phyloP scores from a whole-genome alignment of 2,329 filamentous ascomycete genomes.

The Fusarium sp. region DNA sequence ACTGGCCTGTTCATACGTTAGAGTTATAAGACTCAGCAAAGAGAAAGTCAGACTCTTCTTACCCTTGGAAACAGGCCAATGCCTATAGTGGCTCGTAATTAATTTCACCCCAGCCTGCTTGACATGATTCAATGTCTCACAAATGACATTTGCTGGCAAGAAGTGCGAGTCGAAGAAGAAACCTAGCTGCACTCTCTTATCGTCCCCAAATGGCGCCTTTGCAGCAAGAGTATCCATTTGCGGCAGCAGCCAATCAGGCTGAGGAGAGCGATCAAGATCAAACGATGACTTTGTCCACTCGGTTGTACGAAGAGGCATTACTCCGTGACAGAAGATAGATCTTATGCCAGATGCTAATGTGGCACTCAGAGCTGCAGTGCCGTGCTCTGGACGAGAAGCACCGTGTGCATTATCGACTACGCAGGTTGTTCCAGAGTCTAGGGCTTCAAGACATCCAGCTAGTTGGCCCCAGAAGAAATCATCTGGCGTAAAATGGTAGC shows the following conservation, averaged over 20 bases:
- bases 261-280: background rate
- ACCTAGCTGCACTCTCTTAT: background rate
- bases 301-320: background rate
- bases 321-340: background rate
- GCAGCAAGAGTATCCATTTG: background rate
- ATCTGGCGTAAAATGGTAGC: background rate
- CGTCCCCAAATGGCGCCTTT: conserved; percentile 3
- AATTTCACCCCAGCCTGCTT: background rate
- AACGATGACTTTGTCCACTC: conserved; percentile 16
- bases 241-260: conserved; percentile 9
- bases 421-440: conserved; percentile 10
- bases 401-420: conserved; percentile 14
- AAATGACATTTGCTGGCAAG: background rate
- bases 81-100: conserved; percentile 8
- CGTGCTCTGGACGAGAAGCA: background rate
- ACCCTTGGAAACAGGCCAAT: conserved; percentile 18
- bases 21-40: fast-evolving
- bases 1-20: background rate
- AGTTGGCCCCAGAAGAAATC: conserved; percentile 20
- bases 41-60: fast-evolving
- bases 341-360: background rate
- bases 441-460: conserved; percentile 4
- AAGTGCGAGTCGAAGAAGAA: conserved; percentile 26
- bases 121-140: background rate
- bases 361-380: background rate